Percentiles rank a stretch among this genome's conserved stretches.
Conservation (phyloP, 1,284 basidiomycete species). For the Retiboletus fuscus region DNA sequence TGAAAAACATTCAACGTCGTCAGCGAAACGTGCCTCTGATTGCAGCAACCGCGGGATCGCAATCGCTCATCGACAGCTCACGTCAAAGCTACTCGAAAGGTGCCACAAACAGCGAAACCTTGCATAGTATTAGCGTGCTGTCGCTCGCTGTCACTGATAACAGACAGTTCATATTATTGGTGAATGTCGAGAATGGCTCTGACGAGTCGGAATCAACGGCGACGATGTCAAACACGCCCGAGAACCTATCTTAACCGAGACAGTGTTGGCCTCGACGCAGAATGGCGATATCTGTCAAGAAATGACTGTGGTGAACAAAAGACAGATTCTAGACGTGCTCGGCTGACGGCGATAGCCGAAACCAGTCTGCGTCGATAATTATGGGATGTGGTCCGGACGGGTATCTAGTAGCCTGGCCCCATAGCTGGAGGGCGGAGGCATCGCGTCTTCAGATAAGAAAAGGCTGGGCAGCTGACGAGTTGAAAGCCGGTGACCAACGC, state of each 20-base stretch:
- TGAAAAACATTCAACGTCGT: background rate
- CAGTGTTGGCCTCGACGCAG: slow-evolving; percentile 2
- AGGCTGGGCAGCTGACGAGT: too few relatives aligned
- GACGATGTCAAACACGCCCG: slow-evolving; percentile 6
- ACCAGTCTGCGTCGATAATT: slow-evolving; percentile 2
- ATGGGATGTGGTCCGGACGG: too few relatives aligned
- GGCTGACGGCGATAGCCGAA: background rate
- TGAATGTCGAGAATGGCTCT: slow-evolving; percentile 2
- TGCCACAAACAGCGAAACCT: background rate
- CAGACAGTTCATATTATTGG: slow-evolving; percentile 7
- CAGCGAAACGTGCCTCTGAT: too few relatives aligned
- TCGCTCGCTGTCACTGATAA: slow-evolving; percentile 1
- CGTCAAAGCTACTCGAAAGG: background rate
- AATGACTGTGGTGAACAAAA: background rate
- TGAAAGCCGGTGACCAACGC: too few relatives aligned
- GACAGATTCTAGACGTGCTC: too few relatives aligned
- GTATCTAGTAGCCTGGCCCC: too few relatives aligned
- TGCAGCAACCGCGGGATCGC: background rate
- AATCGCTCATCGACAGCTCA: background rate
- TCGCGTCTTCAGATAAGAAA: background rate
- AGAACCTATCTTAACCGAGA: slow-evolving; percentile 7
- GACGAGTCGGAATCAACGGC: background rate
- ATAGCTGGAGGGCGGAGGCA: too few relatives aligned
- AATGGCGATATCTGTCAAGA: slow-evolving; percentile 18
- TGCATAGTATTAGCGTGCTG: background rate